These are phyloP conservation scores for Phytopythium delawarense DNA, from an alignment of 352 stramenopile genomes.

Conservation along the genomic window DNA sequence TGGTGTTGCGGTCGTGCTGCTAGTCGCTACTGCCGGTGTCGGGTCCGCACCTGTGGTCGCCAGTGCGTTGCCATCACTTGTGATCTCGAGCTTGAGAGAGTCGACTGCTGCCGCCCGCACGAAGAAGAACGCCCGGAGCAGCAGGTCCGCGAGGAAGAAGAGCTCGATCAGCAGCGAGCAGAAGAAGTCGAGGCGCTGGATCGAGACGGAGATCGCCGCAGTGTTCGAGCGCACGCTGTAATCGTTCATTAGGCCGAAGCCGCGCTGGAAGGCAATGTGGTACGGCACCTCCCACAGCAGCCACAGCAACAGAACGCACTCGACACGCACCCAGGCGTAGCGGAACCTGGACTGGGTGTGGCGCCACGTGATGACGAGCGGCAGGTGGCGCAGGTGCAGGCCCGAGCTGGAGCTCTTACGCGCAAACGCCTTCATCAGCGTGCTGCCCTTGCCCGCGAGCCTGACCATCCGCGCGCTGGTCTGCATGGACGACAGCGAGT, in stretches of 20 bases:
- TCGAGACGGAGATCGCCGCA: conserved; percentile 25
- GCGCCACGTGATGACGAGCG: conserved; percentile 15
- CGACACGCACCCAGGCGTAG: conserved; percentile 18
- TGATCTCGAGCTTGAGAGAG: not conserved
- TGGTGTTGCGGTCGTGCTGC: not conserved
- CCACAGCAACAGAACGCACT: conserved; percentile 29
- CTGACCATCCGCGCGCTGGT: conserved; percentile 22
- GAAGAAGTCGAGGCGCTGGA: conserved; percentile 37
- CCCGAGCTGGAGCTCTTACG: not conserved
- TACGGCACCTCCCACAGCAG: conserved; percentile 39
- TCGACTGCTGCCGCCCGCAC: conserved; percentile 3
- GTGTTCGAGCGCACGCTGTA: conserved; percentile 5
- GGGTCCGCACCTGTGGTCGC: not conserved
- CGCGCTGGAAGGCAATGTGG: conserved; percentile 41
- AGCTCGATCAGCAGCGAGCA: conserved; percentile 34
- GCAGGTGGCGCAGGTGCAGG: not conserved
- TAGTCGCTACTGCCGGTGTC: conserved; percentile 13
- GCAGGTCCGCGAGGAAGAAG: conserved; percentile 57
- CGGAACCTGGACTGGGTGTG: conserved; percentile 28
- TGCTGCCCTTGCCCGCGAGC: conserved; percentile 27
- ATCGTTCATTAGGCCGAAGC: conserved; percentile 38
- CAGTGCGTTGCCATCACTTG: not conserved
- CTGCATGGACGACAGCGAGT: conserved; percentile 38
- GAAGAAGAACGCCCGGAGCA: conserved; percentile 41
- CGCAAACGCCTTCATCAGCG: conserved; percentile 20